Conservation (phyloP, 768 basidiomycete genomes). For the Chlorophyllum brunneum region DNA sequence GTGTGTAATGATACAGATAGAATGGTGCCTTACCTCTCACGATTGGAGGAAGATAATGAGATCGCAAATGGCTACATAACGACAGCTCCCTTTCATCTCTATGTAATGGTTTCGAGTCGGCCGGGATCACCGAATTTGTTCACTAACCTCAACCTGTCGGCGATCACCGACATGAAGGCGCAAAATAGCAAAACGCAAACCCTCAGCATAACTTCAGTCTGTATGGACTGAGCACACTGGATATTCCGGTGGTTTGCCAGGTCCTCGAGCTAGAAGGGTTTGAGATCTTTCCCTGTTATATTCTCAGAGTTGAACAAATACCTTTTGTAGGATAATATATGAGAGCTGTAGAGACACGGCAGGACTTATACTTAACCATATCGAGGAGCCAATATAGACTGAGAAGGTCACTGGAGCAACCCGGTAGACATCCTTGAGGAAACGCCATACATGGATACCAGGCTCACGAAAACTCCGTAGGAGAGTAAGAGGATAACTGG, state of each 20-base stretch:
- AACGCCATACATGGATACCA: constrained; percentile 10
- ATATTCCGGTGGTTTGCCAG: not conserved
- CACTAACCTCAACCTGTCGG: constrained; percentile 17
- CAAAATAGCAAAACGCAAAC: constrained; percentile 25
- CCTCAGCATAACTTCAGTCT: constrained; percentile 12
- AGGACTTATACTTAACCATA: constrained; percentile 28
- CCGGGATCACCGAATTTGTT: not conserved
- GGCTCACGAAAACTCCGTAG: not conserved
- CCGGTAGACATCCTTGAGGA: constrained; percentile 21
- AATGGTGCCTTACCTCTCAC: constrained; percentile 26
- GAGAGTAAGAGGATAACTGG: not conserved
- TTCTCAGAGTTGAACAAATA: constrained; percentile 9
- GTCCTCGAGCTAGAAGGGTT: not conserved
- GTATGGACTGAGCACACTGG: not conserved
- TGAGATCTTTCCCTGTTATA: too few relatives aligned
- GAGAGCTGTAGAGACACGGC: constrained; percentile 32
- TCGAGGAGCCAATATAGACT: constrained; percentile 22
- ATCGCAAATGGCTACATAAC: constrained; percentile 29
- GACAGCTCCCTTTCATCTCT: constrained; percentile 18
- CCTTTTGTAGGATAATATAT: constrained; percentile 26
- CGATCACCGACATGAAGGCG: constrained; percentile 19
- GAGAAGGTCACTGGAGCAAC: constrained; percentile 20
- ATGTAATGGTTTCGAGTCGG: not conserved
- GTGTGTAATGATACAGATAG: not conserved
- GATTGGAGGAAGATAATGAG: constrained; percentile 35